Evolutionary conservation across 345 rosid genomes (phyloP).

Genomic region (Cardamine resedifolia): DNA sequence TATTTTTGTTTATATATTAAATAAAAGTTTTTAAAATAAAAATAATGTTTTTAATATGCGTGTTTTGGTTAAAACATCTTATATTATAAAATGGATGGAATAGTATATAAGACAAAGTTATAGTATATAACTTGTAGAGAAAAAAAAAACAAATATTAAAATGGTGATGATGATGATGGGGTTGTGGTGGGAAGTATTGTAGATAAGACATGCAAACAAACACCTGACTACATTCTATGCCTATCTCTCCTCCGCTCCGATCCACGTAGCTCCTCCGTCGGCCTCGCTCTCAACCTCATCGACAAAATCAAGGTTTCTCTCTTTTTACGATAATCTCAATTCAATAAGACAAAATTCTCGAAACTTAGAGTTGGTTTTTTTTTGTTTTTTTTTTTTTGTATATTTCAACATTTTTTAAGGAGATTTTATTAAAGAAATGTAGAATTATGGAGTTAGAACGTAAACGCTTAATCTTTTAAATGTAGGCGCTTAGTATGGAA

Average conservation of each 20-base stretch:
- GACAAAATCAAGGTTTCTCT: constrained; percentile 33
- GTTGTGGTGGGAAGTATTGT: constrained; percentile 3
- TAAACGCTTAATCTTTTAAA: background rate
- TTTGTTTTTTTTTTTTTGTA: no score
- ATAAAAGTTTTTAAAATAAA: no score
- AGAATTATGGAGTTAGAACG: background rate
- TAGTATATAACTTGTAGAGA: background rate
- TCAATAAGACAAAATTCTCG: background rate
- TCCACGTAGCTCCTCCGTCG: constrained; percentile 40
- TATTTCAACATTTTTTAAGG: background rate
- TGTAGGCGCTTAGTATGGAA: background rate
- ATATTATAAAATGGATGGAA: no score
- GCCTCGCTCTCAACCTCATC: constrained; percentile 37
- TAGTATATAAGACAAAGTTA: no score
- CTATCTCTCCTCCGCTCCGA: constrained; percentile 34
- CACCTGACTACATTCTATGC: constrained; percentile 39
- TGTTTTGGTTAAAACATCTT: no score
- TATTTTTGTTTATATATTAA: no score
- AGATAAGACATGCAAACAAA: constrained; percentile 38
- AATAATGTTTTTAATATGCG: no score
- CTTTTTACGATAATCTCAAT: background rate
- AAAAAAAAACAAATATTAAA: background rate
- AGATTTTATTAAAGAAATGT: background rate
- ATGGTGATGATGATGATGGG: constrained; percentile 13
- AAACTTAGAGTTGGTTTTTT: background rate